phyloP scores from a whole-genome alignment of 2,329 filamentous ascomycete species.

The Chrysosporium keratinophilum region DNA sequence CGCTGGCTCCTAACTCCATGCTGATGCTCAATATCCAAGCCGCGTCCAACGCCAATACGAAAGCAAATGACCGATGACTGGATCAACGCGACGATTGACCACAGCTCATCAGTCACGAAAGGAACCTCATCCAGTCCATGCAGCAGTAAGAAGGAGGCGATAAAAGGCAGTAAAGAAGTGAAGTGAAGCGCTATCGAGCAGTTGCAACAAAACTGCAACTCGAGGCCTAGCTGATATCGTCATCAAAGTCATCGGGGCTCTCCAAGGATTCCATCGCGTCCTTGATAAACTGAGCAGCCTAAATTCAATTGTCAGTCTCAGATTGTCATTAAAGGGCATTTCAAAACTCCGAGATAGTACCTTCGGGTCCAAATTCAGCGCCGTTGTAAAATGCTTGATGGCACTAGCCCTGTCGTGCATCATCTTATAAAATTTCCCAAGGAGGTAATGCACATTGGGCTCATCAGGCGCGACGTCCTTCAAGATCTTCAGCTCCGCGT shows the following conservation, averaged over 20 bases:
- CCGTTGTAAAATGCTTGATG: conserved; percentile 90
- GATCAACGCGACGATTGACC: neutral
- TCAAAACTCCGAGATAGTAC: conserved; percentile 41
- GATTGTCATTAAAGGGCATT: neutral
- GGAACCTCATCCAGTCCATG: neutral
- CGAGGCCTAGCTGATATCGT: conserved; percentile 35
- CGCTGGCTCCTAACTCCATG: conserved; percentile 3
- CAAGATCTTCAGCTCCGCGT: conserved; percentile 73
- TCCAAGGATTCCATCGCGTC: conserved; percentile 90
- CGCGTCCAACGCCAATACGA: neutral
- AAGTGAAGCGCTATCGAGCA: neutral
- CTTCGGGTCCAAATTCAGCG: conserved; percentile 92
- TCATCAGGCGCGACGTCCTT: conserved; percentile 90
- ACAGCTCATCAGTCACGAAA: neutral
- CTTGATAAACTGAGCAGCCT: conserved; percentile 92
- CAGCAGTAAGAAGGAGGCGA: neutral
- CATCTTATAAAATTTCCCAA: conserved; percentile 58
- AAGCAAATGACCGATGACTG: neutral
- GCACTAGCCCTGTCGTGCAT: conserved; percentile 56
- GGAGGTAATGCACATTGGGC: conserved; percentile 87
- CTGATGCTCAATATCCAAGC: conserved; percentile 6
- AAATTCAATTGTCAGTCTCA: conserved; percentile 9
- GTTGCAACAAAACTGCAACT: neutral
- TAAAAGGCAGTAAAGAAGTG: neutral
- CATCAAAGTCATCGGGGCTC: conserved; percentile 55